Evolutionary conservation across 192 early-diverging fungal genomes (phyloP).

Genomic region (Podila verticillata): DNA sequence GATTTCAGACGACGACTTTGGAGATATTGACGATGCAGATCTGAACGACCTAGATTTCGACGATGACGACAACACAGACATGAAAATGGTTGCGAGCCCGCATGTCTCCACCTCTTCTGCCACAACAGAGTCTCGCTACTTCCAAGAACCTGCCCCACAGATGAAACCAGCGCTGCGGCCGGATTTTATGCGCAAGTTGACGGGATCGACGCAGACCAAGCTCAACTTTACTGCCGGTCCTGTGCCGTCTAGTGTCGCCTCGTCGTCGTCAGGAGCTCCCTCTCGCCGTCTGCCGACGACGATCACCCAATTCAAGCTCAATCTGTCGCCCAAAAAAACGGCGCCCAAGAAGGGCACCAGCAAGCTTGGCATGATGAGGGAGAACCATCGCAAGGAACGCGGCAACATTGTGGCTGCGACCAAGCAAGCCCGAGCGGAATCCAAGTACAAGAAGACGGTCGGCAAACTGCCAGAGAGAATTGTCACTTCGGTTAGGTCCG

Average conservation of each 20-base stretch:
- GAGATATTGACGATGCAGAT: slow-evolving; percentile 47
- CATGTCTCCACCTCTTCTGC: too few relatives aligned
- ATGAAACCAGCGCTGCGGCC: neutral
- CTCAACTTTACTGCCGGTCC: slow-evolving; percentile 11
- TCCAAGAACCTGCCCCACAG: neutral
- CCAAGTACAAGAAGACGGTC: neutral
- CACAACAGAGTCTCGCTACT: neutral
- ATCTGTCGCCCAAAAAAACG: slow-evolving; percentile 6
- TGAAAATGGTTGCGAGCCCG: too few relatives aligned
- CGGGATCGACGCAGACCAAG: slow-evolving; percentile 13
- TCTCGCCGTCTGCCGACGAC: slow-evolving; percentile 14
- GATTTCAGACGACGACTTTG: slow-evolving; percentile 56
- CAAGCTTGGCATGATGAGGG: slow-evolving; percentile 46
- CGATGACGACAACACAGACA: neutral
- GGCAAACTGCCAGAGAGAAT: neutral
- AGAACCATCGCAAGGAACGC: slow-evolving; percentile 23
- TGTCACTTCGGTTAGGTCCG: neutral
- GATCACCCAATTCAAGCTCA: slow-evolving; percentile 6
- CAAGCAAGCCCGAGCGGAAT: slow-evolving; percentile 28
- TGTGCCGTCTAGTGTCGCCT: neutral
- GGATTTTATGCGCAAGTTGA: slow-evolving; percentile 3
- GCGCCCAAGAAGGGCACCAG: slow-evolving; percentile 39
- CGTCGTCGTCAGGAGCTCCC: slow-evolving; percentile 2
- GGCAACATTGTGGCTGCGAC: slow-evolving; percentile 23
- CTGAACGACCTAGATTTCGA: slow-evolving; percentile 50